Conservation (phyloP, 2,329 filamentous ascomycete genomes). For the Aureobasidium pullulans region DNA sequence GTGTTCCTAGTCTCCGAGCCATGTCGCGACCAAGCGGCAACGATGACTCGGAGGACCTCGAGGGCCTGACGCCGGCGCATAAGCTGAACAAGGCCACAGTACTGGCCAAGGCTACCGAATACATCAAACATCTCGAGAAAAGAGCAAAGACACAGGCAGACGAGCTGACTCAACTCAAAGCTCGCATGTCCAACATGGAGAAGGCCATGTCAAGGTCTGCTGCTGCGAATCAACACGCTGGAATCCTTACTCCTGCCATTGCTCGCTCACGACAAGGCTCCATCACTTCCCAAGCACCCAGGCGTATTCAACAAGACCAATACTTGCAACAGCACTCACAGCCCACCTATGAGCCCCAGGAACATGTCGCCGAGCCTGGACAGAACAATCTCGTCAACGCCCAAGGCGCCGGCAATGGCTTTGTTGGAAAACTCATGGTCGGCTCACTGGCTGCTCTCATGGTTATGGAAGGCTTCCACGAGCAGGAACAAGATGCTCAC, state of each 20-base stretch:
- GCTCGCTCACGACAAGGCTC: slow-evolving; percentile 17
- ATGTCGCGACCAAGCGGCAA: slow-evolving; percentile 59
- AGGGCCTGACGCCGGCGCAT: slow-evolving; percentile 65
- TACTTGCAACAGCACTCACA: slow-evolving; percentile 27
- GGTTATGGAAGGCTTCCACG: slow-evolving; percentile 74
- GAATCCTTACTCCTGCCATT: slow-evolving; percentile 24
- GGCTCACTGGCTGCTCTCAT: slow-evolving; percentile 87
- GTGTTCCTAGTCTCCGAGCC: slow-evolving; percentile 80
- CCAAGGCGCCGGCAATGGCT: slow-evolving; percentile 39
- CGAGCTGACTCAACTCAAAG: slow-evolving; percentile 73
- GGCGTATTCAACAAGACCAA: slow-evolving; percentile 22
- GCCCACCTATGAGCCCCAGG: slow-evolving; percentile 25
- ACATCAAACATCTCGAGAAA: slow-evolving; percentile 89
- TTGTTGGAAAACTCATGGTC: slow-evolving; percentile 75
- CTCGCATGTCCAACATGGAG: slow-evolving; percentile 55
- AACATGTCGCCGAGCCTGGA: slow-evolving; percentile 27
- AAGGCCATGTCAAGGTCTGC: slow-evolving; percentile 55
- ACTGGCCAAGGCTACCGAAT: slow-evolving; percentile 90
- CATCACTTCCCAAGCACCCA: background rate
- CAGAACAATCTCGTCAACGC: slow-evolving; percentile 30
- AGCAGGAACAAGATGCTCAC: slow-evolving; percentile 51
- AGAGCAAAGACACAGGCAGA: slow-evolving; percentile 74
- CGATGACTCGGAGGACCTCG: slow-evolving; percentile 68
- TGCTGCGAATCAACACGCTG: background rate
- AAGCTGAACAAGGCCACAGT: slow-evolving; percentile 98